phyloP scores from a whole-genome alignment of 2,329 filamentous ascomycete genomes.

The Ceratocystiopsis minuta region DNA sequence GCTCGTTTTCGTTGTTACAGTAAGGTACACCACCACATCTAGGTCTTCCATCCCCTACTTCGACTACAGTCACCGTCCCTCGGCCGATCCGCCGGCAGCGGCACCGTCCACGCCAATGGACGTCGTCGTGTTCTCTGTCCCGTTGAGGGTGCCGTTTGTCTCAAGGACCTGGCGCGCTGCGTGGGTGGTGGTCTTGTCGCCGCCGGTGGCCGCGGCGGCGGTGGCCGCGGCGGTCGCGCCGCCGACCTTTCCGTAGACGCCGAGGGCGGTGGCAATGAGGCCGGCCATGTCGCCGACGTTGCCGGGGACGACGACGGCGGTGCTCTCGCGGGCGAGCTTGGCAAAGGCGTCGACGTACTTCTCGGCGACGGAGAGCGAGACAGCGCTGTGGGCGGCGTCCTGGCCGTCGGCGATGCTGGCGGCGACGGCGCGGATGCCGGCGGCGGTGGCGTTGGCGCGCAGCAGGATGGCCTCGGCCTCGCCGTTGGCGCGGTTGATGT shows the following conservation, averaged over 20 bases:
- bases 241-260: conserved; percentile 86
- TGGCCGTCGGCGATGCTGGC: conserved; percentile 55
- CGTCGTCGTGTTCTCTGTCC: too few relatives aligned
- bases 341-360: conserved; percentile 91
- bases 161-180: conserved; percentile 24
- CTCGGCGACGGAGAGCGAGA: conserved; percentile 81
- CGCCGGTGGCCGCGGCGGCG: conserved; percentile 28
- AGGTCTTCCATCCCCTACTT: too few relatives aligned
- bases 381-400: conserved; percentile 59
- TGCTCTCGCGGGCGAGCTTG: conserved; percentile 86
- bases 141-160: conserved; percentile 10
- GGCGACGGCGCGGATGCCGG: conserved; percentile 75
- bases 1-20: too few relatives aligned
- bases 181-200: too few relatives aligned
- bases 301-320: conserved; percentile 83
- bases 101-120: too few relatives aligned
- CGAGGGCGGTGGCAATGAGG: conserved; percentile 93
- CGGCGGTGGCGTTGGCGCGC: conserved; percentile 70
- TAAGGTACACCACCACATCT: too few relatives aligned
- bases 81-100: too few relatives aligned
- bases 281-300: conserved; percentile 91
- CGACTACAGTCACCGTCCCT: too few relatives aligned
- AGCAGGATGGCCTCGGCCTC: conserved; percentile 84
- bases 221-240: conserved; percentile 58
- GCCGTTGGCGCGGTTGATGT: conserved; percentile 83